Evolutionary conservation across 2,329 filamentous ascomycete species (phyloP).

Genomic region (Aspergillus calidoustus): DNA sequence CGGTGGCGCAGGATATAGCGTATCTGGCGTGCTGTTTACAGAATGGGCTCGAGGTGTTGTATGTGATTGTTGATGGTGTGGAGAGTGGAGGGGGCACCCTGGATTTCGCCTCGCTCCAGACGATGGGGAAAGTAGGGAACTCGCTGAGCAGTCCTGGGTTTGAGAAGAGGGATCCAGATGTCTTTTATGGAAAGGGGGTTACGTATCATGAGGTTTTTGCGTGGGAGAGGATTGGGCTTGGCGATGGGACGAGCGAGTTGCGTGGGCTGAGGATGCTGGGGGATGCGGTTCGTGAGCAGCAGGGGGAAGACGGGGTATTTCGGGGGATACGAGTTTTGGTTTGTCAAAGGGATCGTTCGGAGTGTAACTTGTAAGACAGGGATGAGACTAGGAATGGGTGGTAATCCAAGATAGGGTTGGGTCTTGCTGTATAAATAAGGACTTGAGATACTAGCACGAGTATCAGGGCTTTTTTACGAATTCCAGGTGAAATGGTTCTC

Average conservation of each 20-base stretch:
- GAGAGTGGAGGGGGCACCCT: no score
- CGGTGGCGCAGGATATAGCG: neutral
- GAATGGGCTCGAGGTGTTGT: neutral
- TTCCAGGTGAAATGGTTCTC: no score
- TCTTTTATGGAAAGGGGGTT: neutral
- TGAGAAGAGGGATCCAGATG: neutral
- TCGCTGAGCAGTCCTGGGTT: neutral
- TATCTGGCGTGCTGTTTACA: neutral
- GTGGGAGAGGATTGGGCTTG: neutral
- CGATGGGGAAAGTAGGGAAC: neutral
- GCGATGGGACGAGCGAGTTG: neutral
- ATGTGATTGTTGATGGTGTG: neutral
- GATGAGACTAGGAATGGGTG: no score
- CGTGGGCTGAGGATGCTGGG: neutral
- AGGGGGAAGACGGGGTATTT: neutral
- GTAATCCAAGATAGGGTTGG: no score
- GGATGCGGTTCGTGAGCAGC: neutral
- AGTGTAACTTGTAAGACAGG: no score
- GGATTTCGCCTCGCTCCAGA: no score
- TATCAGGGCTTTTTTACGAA: no score
- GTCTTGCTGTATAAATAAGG: no score
- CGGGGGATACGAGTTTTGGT: constrained; percentile 1
- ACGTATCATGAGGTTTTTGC: neutral
- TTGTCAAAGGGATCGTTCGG: neutral
- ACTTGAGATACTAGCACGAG: no score